These are phyloP conservation scores for Pterocarpus santalinus DNA, from an alignment of 306 rosid genomes.

Conservation along the genomic window DNA sequence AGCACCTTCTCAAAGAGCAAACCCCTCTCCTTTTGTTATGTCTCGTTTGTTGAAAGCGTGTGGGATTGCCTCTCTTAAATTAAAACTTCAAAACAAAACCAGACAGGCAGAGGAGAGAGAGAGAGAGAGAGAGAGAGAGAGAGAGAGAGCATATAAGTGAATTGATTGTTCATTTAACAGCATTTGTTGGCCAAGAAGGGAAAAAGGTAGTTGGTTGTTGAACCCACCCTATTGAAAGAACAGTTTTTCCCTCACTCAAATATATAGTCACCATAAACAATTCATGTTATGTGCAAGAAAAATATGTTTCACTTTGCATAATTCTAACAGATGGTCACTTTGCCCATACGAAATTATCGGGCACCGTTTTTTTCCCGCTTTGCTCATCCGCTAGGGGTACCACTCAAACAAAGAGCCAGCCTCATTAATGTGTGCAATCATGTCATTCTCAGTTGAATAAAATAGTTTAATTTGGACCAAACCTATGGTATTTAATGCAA, in stretches of 20 bases:
- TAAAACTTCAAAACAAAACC: conserved; percentile 50
- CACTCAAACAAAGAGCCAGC: conserved; percentile 45
- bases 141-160: conserved; percentile 44
- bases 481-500: conserved; percentile 56
- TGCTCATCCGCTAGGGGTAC: conserved; percentile 48
- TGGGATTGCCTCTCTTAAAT: conserved; percentile 54
- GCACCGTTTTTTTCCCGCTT: conserved; percentile 32
- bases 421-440: conserved; percentile 35
- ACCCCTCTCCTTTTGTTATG: background rate
- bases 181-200: conserved; percentile 80
- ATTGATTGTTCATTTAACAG: conserved; percentile 75
- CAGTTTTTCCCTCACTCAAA: conserved; percentile 34
- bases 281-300: background rate
- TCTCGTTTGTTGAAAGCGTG: conserved; percentile 61
- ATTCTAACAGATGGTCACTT: conserved; percentile 38
- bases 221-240: conserved; percentile 59
- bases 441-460: background rate
- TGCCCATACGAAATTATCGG: conserved; percentile 55
- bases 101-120: conserved; percentile 37
- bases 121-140: conserved; percentile 38
- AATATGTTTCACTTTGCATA: background rate
- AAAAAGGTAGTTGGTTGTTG: conserved; percentile 90
- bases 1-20: background rate
- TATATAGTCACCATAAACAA: background rate
- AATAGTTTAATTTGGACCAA: conserved; percentile 8